These are phyloP conservation scores for Hymenoscyphus fraxineus DNA, from an alignment of 2,329 filamentous ascomycete species.

Conservation along the genomic window DNA sequence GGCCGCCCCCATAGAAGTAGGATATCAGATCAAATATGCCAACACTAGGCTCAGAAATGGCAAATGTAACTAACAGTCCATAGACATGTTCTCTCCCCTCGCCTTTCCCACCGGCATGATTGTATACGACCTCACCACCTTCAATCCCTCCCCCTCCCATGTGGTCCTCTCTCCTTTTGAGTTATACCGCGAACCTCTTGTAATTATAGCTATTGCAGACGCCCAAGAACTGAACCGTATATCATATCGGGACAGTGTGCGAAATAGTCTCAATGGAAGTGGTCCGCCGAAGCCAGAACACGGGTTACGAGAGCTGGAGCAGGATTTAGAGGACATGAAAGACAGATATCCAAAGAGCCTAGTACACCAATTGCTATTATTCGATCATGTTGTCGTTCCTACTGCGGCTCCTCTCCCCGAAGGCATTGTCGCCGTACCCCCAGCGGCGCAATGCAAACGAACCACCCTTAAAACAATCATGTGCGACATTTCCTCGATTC, in stretches of 20 bases:
- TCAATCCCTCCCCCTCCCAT: conserved; percentile 75
- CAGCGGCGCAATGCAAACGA: conserved; percentile 61
- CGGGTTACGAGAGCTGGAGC: conserved; percentile 56
- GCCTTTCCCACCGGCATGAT: conserved; percentile 83
- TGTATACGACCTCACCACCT: conserved; percentile 81
- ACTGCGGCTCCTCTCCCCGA: conserved; percentile 56
- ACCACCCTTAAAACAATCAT: conserved; percentile 80
- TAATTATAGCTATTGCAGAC: conserved; percentile 81
- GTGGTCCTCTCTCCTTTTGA: conserved; percentile 84
- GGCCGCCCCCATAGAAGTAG: conserved; percentile 80
- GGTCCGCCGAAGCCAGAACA: conserved; percentile 47
- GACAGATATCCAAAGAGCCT: conserved; percentile 73
- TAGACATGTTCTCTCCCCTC: conserved; percentile 91
- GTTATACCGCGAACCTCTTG: conserved; percentile 77
- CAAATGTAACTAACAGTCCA: conserved; percentile 22
- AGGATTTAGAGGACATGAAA: conserved; percentile 67
- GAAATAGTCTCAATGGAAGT: conserved; percentile 49
- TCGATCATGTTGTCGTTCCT: conserved; percentile 60
- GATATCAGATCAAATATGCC: conserved; percentile 27
- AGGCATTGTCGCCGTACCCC: conserved; percentile 68
- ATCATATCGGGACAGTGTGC: conserved; percentile 53
- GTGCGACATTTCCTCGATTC: conserved; percentile 70
- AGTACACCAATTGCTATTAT: conserved; percentile 74
- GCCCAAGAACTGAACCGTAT: conserved; percentile 62
- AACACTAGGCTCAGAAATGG: neutral